phyloP scores from a whole-genome alignment of 2,329 filamentous ascomycete species.

The Penicillium palitans region DNA sequence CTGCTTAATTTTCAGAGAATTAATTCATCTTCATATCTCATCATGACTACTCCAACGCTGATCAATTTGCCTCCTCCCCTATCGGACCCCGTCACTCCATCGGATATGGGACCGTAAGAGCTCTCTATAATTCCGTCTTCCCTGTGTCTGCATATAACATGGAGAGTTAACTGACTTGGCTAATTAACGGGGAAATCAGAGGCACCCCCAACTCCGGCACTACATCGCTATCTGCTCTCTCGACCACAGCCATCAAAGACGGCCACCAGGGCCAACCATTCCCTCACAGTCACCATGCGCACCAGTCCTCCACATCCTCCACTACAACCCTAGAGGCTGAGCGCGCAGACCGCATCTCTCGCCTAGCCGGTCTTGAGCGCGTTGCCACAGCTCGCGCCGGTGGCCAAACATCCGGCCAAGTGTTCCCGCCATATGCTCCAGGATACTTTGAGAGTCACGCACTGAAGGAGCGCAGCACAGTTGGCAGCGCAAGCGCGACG shows the following conservation, averaged over 20 bases:
- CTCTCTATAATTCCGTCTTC: constrained; percentile 4
- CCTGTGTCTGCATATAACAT: constrained; percentile 9
- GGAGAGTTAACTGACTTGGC: constrained; percentile 20
- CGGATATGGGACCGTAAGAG: constrained; percentile 78
- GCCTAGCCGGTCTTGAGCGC: constrained; percentile 85
- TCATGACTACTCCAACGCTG: constrained; percentile 61
- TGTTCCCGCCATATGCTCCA: constrained; percentile 48
- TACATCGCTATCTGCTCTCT: constrained; percentile 86
- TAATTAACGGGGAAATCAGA: constrained; percentile 47
- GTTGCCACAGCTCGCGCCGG: constrained; percentile 71
- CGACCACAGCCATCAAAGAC: constrained; percentile 94
- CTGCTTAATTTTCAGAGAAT: background rate
- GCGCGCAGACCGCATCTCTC: constrained; percentile 91
- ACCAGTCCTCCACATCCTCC: constrained; percentile 59
- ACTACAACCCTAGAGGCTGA: constrained; percentile 82
- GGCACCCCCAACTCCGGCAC: constrained; percentile 92
- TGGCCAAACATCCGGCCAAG: constrained; percentile 38
- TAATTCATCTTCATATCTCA: background rate
- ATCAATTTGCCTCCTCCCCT: constrained; percentile 82
- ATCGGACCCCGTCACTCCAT: constrained; percentile 81
- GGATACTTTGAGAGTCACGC: constrained; percentile 80
- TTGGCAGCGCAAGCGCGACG: constrained; percentile 86
- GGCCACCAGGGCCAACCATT: constrained; percentile 81
- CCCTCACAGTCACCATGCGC: constrained; percentile 55
- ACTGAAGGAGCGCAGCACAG: constrained; percentile 80